Base-by-base conservation (phyloP, 2,329 filamentous ascomycete species). In the Talaromyces albobiverticillius region DNA sequence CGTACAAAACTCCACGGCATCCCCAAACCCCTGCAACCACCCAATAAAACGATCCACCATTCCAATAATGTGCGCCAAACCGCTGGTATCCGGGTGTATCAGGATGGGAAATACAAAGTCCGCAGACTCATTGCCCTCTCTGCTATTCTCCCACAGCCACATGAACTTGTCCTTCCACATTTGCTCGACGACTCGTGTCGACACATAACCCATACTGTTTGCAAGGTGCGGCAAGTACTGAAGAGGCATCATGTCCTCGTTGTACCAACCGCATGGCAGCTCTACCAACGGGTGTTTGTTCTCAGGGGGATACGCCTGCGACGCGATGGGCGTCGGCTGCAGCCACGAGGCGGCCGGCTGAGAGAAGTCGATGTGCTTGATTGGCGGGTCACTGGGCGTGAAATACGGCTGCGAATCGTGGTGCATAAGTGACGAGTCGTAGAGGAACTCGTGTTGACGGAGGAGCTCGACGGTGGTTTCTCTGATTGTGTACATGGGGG, bases 21-120 rank as follows among this genome's bases (percentile, higher is more conserved):
- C 70, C 3, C 71, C 75, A 59, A 70, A 71, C 4, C 59, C 62
- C 62, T 71, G 66, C 58, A 80, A 25, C 74, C 76, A 80, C 49
- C 49, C 60, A 51, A 80, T 63, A 47, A 79, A 71, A 46, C 74
- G 67, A 62, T 76, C 70, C 7, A 77, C 57, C 76, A 79, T 79
- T 0, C 77, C 77, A 55, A 81, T 74, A 2, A 82, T 71, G 67
- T 82, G 79, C 45, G 78, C 76, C 75, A 80, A 78, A 1, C 79
- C 79, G 59, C 73, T 79, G 6, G 75, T 80, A 64, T 80, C 78
- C 2, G 78, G 78, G 65, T 81, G 78, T 56, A 80, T 57, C 2
- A 79, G 69, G 25, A 80, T 62, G 29, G 73, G 73, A 49, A 79
- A 79, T 1, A 79, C 63, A 46, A 74, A 67, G 31, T 69, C 63